phyloP scores from a whole-genome alignment of 306 rosid genomes.

The Prunus salicina region DNA sequence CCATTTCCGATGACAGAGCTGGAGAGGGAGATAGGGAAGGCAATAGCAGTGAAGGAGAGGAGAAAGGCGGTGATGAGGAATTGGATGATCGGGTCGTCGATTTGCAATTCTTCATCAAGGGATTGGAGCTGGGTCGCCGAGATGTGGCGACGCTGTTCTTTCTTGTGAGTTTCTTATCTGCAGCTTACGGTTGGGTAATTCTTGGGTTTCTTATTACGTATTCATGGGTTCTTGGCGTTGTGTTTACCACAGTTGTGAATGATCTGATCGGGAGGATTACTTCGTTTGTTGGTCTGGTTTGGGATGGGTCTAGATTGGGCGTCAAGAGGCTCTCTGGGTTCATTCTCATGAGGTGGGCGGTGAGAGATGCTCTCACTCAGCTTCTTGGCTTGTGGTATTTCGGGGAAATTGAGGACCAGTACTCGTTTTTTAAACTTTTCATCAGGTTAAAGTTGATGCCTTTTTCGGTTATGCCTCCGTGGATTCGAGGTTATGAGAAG shows the following conservation, averaged over 20 bases:
- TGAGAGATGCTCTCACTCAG: slow-evolving; percentile 95
- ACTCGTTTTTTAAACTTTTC: slow-evolving; percentile 90
- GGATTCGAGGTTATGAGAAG: slow-evolving; percentile 86
- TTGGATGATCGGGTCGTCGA: slow-evolving; percentile 49
- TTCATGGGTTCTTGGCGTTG: slow-evolving; percentile 85
- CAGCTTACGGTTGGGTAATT: slow-evolving; percentile 81
- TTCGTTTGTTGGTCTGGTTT: slow-evolving; percentile 53
- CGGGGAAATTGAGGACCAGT: slow-evolving; percentile 92
- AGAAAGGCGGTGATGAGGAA: slow-evolving; percentile 26
- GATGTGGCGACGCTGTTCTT: slow-evolving; percentile 69
- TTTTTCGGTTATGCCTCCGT: slow-evolving; percentile 81
- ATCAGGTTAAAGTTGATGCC: slow-evolving; percentile 96
- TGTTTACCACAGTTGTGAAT: slow-evolving; percentile 64
- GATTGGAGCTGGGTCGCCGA: slow-evolving; percentile 69
- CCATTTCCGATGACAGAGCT: slow-evolving; percentile 14
- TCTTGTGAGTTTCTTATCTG: slow-evolving; percentile 67
- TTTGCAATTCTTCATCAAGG: slow-evolving; percentile 60
- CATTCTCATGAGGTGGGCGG: slow-evolving; percentile 94
- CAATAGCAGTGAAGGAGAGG: slow-evolving; percentile 23
- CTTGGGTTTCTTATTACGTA: slow-evolving; percentile 79
- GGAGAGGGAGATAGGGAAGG: slow-evolving; percentile 22
- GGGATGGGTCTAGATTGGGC: slow-evolving; percentile 92
- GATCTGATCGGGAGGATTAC: slow-evolving; percentile 67
- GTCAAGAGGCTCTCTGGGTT: slow-evolving; percentile 91
- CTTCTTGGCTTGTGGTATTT: slow-evolving; percentile 94